Conservation (phyloP, 352 stramenopile genomes). For the Globisporangium recalcitrans region DNA sequence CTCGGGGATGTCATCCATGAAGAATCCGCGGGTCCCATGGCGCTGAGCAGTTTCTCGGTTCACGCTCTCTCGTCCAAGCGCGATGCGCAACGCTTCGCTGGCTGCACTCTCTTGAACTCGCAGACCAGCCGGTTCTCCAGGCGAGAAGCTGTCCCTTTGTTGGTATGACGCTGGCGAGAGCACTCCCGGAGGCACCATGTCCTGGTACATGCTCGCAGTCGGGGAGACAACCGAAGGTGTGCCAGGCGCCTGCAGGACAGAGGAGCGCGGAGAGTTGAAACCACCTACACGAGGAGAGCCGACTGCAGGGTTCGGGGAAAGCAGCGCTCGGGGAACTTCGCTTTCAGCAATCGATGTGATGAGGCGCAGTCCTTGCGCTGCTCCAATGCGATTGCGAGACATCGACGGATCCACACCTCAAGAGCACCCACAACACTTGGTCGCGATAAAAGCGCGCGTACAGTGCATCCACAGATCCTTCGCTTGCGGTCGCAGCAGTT, state of each 20-base stretch:
- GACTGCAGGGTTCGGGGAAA: slow-evolving; percentile 82
- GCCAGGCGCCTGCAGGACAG: slow-evolving; percentile 58
- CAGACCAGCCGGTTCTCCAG: slow-evolving; percentile 18
- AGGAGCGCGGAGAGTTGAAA: slow-evolving; percentile 74
- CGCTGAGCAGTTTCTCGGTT: slow-evolving; percentile 46
- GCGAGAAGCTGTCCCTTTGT: slow-evolving; percentile 61
- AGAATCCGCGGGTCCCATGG: slow-evolving; percentile 15
- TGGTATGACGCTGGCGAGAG: slow-evolving; percentile 82
- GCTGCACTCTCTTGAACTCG: slow-evolving; percentile 34
- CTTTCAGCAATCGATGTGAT: slow-evolving; percentile 81
- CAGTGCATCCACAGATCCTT: slow-evolving; percentile 17
- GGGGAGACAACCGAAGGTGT: slow-evolving; percentile 55
- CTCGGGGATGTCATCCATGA: slow-evolving; percentile 30
- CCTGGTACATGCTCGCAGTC: slow-evolving; percentile 45
- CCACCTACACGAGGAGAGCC: slow-evolving; percentile 76
- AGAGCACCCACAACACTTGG: slow-evolving; percentile 70
- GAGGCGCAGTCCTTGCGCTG: slow-evolving; percentile 65
- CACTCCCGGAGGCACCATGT: slow-evolving; percentile 32
- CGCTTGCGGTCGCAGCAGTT: not conserved
- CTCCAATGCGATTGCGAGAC: slow-evolving; percentile 28
- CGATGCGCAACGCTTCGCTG: slow-evolving; percentile 68
- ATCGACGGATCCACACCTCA: slow-evolving; percentile 64
- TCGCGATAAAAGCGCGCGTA: slow-evolving; percentile 69
- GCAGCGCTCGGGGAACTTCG: slow-evolving; percentile 69
- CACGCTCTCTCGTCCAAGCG: slow-evolving; percentile 65